These are phyloP conservation scores for Suhomyces atakaporum DNA, from an alignment of 1,139 yeast genomes.

Conservation along the genomic window DNA sequence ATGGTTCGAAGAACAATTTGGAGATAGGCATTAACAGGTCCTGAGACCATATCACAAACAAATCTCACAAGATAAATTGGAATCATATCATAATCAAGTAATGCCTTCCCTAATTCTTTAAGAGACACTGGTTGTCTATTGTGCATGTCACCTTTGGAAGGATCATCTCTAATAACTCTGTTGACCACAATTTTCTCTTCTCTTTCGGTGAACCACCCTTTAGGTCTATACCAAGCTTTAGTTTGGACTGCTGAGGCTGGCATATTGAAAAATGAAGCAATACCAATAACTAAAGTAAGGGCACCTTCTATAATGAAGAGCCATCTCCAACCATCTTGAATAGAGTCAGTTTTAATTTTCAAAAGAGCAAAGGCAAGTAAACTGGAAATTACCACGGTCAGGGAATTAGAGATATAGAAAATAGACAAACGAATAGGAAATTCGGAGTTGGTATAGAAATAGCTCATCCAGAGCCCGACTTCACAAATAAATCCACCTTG, in stretches of 20 bases:
- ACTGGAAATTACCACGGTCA: conserved; percentile 24
- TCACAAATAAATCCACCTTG: conserved; percentile 36
- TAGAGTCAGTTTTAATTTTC: conserved; percentile 15
- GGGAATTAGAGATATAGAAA: conserved; percentile 27
- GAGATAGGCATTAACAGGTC: conserved; percentile 18
- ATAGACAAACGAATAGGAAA: conserved; percentile 27
- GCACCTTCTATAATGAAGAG: conserved; percentile 37
- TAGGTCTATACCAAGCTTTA: conserved; percentile 25
- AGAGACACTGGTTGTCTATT: conserved; percentile 30
- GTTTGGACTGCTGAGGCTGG: conserved; percentile 36
- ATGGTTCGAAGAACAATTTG: conserved; percentile 18
- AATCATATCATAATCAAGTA: conserved; percentile 26
- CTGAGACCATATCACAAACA: conserved; percentile 17
- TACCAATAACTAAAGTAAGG: conserved; percentile 30
- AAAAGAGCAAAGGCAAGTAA: conserved; percentile 35
- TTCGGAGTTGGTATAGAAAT: conserved; percentile 28
- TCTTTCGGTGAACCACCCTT: conserved; percentile 40
- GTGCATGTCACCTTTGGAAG: conserved; percentile 35
- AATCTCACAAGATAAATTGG: conserved; percentile 25
- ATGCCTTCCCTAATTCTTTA: conserved; percentile 21
- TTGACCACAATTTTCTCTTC: conserved; percentile 36
- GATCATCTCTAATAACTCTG: conserved; percentile 33
- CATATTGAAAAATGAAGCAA: conserved; percentile 32
- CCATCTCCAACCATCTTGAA: conserved; percentile 35
- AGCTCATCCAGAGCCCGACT: conserved; percentile 31